phyloP scores from a whole-genome alignment of 257 asterid species.

The Ilex asprella region DNA sequence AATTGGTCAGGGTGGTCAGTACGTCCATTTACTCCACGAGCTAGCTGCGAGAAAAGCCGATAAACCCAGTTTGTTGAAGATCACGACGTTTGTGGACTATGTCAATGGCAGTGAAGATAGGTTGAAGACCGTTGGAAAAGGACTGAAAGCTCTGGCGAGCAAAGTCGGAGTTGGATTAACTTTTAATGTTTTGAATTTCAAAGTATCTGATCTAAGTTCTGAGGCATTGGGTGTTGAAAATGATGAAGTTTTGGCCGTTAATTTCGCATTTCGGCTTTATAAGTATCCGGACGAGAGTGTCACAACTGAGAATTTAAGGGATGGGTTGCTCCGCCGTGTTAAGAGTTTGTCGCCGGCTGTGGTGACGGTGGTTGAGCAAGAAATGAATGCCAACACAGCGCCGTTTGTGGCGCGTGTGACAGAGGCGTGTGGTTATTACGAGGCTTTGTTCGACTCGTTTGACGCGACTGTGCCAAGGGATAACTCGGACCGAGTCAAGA shows the following conservation, averaged over 20 bases:
- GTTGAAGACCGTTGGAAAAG: slow-evolving; percentile 27
- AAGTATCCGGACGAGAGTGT: slow-evolving; percentile 87
- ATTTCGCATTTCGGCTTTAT: slow-evolving; percentile 65
- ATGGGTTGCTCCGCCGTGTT: slow-evolving; percentile 75
- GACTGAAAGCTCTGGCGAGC: slow-evolving; percentile 32
- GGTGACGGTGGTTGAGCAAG: slow-evolving; percentile 78
- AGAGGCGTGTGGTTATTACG: slow-evolving; percentile 53
- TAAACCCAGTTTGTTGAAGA: slow-evolving; percentile 30
- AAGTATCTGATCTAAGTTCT: slow-evolving; percentile 24
- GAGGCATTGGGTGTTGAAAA: slow-evolving; percentile 34
- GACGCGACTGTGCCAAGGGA: slow-evolving; percentile 49
- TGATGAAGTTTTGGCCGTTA: slow-evolving; percentile 57
- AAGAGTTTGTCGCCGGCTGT: slow-evolving; percentile 54
- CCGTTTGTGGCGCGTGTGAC: slow-evolving; percentile 61
- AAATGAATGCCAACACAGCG: slow-evolving; percentile 68
- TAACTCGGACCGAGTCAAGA: slow-evolving; percentile 36
- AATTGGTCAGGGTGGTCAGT: slow-evolving; percentile 70
- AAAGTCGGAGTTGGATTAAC: slow-evolving; percentile 37
- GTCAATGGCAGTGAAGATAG: slow-evolving; percentile 27
- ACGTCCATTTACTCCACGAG: slow-evolving; percentile 72
- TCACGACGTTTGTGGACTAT: slow-evolving; percentile 45
- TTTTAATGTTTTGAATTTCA: slow-evolving; percentile 23
- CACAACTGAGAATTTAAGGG: slow-evolving; percentile 60
- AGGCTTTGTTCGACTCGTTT: slow-evolving; percentile 60
- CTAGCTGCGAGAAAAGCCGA: slow-evolving; percentile 40